Percentiles rank a stretch among this genome's conserved stretches.
These are phyloP conservation scores for Secale cereale DNA, from an alignment of 176 grass and related monocot genomes.

Conservation along the genomic window DNA sequence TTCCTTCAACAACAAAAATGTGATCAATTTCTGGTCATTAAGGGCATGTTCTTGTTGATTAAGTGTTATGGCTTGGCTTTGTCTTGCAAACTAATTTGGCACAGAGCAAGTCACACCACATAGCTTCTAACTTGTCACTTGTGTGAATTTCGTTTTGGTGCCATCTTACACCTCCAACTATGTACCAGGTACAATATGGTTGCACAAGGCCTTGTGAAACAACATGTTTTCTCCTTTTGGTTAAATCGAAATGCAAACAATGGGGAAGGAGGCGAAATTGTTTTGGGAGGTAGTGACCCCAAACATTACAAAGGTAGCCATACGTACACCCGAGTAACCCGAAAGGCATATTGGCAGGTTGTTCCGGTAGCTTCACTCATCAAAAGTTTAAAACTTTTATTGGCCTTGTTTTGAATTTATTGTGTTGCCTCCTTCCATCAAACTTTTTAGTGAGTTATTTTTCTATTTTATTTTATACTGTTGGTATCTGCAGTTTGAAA, in stretches of 20 bases:
- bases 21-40: background rate
- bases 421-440: background rate
- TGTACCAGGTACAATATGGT: slow-evolving; percentile 86
- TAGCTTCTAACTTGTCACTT: background rate
- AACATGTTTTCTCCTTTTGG: slow-evolving; percentile 88
- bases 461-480: background rate
- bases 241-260: slow-evolving; percentile 76
- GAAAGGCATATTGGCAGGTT: slow-evolving; percentile 92
- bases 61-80: background rate
- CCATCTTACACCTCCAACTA: background rate
- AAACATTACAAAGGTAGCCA: slow-evolving; percentile 68
- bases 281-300: slow-evolving; percentile 76
- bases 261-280: slow-evolving; percentile 81
- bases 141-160: background rate
- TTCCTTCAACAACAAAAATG: background rate
- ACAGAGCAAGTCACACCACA: background rate
- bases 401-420: background rate
- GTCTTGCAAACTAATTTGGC: background rate
- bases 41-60: background rate
- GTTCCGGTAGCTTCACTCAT: background rate
- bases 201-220: slow-evolving; percentile 50
- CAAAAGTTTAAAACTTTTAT: background rate
- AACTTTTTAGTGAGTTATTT: background rate
- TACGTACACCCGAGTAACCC: slow-evolving; percentile 79
- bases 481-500: slow-evolving; percentile 63